phyloP scores from a whole-genome alignment of 2,329 filamentous ascomycete genomes.

The Beauveria sp. region DNA sequence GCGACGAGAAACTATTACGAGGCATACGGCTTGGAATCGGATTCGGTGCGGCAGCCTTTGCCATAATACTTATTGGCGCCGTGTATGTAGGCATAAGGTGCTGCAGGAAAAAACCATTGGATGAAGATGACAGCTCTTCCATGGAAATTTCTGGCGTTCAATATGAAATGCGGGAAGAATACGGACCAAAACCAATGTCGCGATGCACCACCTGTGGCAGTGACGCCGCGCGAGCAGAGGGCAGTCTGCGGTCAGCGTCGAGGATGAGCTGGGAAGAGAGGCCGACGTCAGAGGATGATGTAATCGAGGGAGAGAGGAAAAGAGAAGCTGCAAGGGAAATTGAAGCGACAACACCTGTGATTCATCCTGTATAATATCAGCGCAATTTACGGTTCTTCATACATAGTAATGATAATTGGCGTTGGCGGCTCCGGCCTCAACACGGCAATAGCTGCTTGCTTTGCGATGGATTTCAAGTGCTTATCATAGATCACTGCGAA shows the following conservation, averaged over 20 bases:
- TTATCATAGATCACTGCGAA: too few species aligned
- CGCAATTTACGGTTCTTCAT: background rate
- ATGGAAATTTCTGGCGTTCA: slow-evolving; percentile 9
- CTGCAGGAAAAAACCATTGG: background rate
- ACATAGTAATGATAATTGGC: background rate
- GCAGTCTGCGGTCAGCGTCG: background rate
- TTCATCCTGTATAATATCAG: slow-evolving; percentile 1
- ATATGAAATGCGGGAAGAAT: slow-evolving; percentile 5
- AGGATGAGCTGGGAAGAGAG: background rate
- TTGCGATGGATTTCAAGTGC: background rate
- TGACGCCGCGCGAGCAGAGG: background rate
- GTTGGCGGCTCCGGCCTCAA: background rate
- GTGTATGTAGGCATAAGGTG: slow-evolving; percentile 7
- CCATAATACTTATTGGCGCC: background rate
- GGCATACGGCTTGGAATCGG: slow-evolving; percentile 27
- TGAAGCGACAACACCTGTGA: background rate
- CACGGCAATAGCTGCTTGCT: background rate
- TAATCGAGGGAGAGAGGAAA: background rate
- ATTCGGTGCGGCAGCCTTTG: slow-evolving; percentile 9
- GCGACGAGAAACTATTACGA: slow-evolving; percentile 19
- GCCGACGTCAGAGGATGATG: background rate
- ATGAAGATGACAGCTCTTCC: background rate
- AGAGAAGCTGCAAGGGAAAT: background rate
- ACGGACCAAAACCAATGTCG: slow-evolving; percentile 5
- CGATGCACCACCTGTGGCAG: slow-evolving; percentile 6